Percentiles rank a stretch among this genome's conserved stretches.
Evolutionary conservation across 371 early-diverging fungal species (phyloP).

Genomic region (Mucor velutinosus): DNA sequence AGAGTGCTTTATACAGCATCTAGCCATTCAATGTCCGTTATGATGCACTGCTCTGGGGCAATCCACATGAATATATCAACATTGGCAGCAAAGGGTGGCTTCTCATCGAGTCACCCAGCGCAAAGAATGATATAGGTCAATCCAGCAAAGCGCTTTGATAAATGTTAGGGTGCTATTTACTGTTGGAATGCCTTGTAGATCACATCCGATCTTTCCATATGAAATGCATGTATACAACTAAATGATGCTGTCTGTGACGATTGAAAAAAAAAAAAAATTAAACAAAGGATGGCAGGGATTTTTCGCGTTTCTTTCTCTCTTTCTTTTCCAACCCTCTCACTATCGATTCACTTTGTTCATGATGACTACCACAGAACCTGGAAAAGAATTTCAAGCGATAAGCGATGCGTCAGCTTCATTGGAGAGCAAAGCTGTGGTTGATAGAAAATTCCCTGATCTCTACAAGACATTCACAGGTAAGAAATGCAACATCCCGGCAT

Average conservation of each 20-base stretch:
- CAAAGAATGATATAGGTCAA: too few relatives aligned
- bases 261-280: slow-evolving; percentile 2
- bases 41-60: background rate
- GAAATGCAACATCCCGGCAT: background rate
- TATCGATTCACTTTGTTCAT: background rate
- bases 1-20: background rate
- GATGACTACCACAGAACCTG: slow-evolving; percentile 18
- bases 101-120: too few relatives aligned
- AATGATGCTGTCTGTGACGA: background rate
- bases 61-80: background rate
- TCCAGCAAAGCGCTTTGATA: too few relatives aligned
- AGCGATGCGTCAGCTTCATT: slow-evolving; percentile 10
- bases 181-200: background rate
- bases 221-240: background rate
- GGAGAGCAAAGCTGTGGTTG: slow-evolving; percentile 16
- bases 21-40: background rate
- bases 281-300: background rate
- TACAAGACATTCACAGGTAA: slow-evolving; percentile 24
- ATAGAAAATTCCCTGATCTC: slow-evolving; percentile 28
- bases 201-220: background rate
- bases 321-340: background rate
- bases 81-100: background rate
- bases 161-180: background rate
- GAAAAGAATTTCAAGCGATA: slow-evolving; percentile 8
- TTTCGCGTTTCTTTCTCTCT: slow-evolving; percentile 7